Evolutionary conservation across 108 stramenopile species (phyloP), one percentile per base, ranked within the genome.

Genomic region (Mediolabrus comicus): DNA sequence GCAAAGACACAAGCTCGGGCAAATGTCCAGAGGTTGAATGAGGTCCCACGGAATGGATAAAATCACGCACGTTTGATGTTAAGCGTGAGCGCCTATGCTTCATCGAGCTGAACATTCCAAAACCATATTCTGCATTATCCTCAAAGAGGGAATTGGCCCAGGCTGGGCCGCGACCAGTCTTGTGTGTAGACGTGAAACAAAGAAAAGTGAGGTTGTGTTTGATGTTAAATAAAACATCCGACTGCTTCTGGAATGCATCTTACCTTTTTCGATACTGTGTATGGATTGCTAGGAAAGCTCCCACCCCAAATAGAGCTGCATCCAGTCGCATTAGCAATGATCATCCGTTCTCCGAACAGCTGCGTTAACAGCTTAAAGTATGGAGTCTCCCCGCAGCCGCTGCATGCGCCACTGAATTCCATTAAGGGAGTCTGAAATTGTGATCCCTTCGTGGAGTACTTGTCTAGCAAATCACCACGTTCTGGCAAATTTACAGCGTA

Each of bases 121-220:
- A 78, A 4, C 81, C 78, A 79, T 79, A 79, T 34, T 83, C 77
- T 9, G 86, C 83, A 60, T 86, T 86, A 55, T 86, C 86, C 56
- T 86, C 86, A 58, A 86, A 86, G 10, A 86, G 59, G 6, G 81
- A 82, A 58, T 86, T 86, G 14, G 86, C 86, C 86, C 86, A 86
- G 7, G 86, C 83, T 19, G 86, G 86, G 4, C 86, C 86, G 33
- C 86, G 72, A 10, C 83, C 83, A 2, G 77, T 72, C 65, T 81
- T 17, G 22, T 49, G 5, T 49, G 22, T 22, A 24, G 41, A 49
- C 39, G n/a, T n/a, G n/a, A n/a, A n/a, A n/a, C n/a, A n/a, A n/a
- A n/a, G n/a, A n/a, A n/a, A n/a, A n/a, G n/a, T n/a, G n/a, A n/a
- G n/a, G n/a, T n/a, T n/a, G n/a, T n/a, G n/a, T n/a, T n/a, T n/a